phyloP scores from a whole-genome alignment of 2,329 filamentous ascomycete species.

The Penicillium thymicola region DNA sequence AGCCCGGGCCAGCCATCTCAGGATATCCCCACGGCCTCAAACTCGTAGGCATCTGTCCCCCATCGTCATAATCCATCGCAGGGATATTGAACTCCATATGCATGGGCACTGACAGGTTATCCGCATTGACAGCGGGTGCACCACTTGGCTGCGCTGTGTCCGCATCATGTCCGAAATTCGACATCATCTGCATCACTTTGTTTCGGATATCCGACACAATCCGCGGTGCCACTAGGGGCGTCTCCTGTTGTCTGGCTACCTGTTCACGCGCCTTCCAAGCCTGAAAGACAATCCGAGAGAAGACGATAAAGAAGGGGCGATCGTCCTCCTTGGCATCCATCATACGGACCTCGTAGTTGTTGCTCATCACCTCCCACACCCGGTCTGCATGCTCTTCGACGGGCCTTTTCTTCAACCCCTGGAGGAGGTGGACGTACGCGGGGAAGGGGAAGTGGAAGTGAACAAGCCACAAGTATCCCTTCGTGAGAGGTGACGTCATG shows the following conservation, averaged over 20 bases:
- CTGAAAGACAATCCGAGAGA: background rate
- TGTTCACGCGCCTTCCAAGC: background rate
- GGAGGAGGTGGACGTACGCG: background rate
- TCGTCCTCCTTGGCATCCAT: background rate
- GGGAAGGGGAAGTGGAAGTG: background rate
- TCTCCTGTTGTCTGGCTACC: background rate
- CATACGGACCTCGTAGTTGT: background rate
- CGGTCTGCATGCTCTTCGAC: background rate
- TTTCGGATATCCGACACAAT: background rate
- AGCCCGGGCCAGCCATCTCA: no score
- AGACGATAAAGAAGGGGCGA: background rate
- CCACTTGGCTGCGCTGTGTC: background rate
- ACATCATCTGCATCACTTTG: background rate
- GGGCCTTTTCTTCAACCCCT: background rate
- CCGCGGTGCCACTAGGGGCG: background rate
- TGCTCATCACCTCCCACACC: background rate
- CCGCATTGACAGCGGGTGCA: fast-evolving
- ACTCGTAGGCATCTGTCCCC: no score
- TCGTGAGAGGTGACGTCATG: background rate
- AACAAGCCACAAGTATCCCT: background rate
- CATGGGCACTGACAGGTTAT: background rate
- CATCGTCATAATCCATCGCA: no score
- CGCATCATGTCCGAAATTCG: background rate
- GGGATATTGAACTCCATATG: no score
- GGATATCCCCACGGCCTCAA: no score